Percentiles rank a stretch among this genome's conserved stretches.
Evolutionary conservation across 2,329 filamentous ascomycete genomes (phyloP).

Genomic region (Xylariaceae sp.): DNA sequence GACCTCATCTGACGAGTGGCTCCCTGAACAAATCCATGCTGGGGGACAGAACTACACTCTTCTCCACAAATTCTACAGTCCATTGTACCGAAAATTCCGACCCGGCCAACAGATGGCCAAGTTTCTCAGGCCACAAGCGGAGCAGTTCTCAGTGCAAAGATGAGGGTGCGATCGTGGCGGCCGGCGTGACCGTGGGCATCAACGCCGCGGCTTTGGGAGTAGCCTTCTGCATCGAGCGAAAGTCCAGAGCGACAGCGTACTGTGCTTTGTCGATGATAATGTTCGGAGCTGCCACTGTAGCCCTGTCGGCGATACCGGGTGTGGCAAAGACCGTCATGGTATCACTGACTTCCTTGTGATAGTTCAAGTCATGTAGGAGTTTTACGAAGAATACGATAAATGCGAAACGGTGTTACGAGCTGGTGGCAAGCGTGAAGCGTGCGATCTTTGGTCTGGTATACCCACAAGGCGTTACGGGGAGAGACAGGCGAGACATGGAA

Average conservation of each 20-base stretch:
- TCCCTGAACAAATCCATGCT: background rate
- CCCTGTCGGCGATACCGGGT: slow-evolving; percentile 47
- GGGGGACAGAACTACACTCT: background rate
- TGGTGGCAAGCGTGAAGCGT: too few relatives aligned
- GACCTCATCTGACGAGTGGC: background rate
- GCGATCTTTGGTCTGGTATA: too few relatives aligned
- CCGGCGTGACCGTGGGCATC: slow-evolving; percentile 52
- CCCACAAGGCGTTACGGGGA: too few relatives aligned
- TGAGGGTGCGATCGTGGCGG: slow-evolving; percentile 39
- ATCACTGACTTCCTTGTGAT: slow-evolving; percentile 29
- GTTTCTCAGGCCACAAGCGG: background rate
- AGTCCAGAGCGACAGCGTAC: slow-evolving; percentile 51
- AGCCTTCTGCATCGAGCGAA: slow-evolving; percentile 51
- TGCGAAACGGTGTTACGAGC: background rate
- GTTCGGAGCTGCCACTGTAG: slow-evolving; percentile 53
- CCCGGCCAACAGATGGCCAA: background rate
- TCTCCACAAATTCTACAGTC: background rate
- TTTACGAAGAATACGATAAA: slow-evolving; percentile 1
- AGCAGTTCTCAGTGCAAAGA: background rate
- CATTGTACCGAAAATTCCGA: slow-evolving; percentile 6
- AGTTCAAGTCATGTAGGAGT: background rate
- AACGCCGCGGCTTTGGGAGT: slow-evolving; percentile 60
- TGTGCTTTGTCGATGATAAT: slow-evolving; percentile 55
- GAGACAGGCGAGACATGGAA: too few relatives aligned
- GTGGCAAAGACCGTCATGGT: slow-evolving; percentile 37